Evolutionary conservation across 257 asterid genomes (phyloP), one percentile per base, ranked within the genome.

Genomic region (Ocimum tenuiflorum): DNA sequence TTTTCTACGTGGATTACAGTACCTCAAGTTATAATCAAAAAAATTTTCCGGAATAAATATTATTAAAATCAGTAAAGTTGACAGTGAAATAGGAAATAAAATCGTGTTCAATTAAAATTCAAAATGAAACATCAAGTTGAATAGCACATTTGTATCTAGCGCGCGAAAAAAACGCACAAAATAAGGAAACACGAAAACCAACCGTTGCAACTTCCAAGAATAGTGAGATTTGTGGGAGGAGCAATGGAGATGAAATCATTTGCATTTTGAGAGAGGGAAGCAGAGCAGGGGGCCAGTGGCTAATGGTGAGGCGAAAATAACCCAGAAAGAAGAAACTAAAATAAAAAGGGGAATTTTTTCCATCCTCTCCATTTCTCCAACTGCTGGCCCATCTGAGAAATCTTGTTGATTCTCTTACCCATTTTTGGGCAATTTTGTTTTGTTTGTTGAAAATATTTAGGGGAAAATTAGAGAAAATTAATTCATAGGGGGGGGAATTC

Each of bases 231-330:
- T 56, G 63, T 19, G 56, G 51, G 65, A 76, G 75, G 69, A 51
- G 75, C 48, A 0, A 49, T 42, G 36, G 51, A 45, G 33, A 29
- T 14, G 58, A 73, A 66, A 50, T 50, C 65, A 47, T 19, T 39
- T 22, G 47, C 61, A 43, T 73, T 51, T 42, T 69, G 67, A 50
- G 67, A 38, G 73, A 57, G 65, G 75, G 75, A 71, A 68, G 80
- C 49, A 73, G 81, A 69, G 79, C 77, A 38, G 73, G 69, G 80
- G 77, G 69, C 53, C 60, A 63, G 75, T 80, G 78, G 72, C 48
- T 59, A 45, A 70, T 76, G 76, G 77, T 58, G 68, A 71, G 69
- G 73, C 61, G 60, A 62, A 74, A 53, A 50, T 68, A 68, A 63
- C 71, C 61, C 60, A 56, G 1, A 15, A 63, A n/a, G n/a, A n/a